These are phyloP conservation scores for Trichoderma afroharzianum DNA, from an alignment of 2,329 filamentous ascomycete species.

Conservation along the genomic window DNA sequence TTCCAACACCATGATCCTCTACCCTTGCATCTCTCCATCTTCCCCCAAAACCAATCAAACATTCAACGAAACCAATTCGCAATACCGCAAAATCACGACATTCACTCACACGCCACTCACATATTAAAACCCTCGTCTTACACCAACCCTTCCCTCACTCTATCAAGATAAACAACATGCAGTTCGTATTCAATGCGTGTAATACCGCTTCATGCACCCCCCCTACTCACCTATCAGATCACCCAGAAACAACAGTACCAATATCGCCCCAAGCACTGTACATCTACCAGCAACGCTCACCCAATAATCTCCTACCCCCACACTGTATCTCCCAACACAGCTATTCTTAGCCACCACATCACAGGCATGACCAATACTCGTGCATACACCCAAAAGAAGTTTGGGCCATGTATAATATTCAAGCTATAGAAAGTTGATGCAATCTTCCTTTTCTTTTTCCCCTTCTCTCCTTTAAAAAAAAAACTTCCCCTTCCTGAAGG, in stretches of 20 bases:
- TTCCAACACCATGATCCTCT: not conserved
- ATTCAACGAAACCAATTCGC: not conserved
- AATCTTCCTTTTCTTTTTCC: not conserved
- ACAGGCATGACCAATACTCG: not conserved
- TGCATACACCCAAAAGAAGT: not conserved
- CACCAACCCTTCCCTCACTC: not conserved
- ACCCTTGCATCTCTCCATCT: not conserved
- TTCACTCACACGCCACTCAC: not conserved
- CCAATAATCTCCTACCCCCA: not conserved
- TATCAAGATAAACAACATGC: not conserved
- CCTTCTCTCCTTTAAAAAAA: no score
- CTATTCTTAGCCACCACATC: constrained; percentile 1
- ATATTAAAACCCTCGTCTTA: rapidly evolving
- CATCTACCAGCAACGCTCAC: not conserved
- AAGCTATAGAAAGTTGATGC: not conserved
- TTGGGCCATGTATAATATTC: not conserved
- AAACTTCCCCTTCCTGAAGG: not conserved
- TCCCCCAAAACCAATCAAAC: not conserved
- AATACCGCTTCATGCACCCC: not conserved
- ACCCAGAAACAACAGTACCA: not conserved
- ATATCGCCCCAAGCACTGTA: not conserved
- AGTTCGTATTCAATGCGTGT: not conserved
- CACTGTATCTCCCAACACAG: not conserved
- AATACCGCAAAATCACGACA: not conserved
- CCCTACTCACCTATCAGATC: not conserved